phyloP scores from a whole-genome alignment of 2,329 filamentous ascomycete species.

The Xylaria sp. region DNA sequence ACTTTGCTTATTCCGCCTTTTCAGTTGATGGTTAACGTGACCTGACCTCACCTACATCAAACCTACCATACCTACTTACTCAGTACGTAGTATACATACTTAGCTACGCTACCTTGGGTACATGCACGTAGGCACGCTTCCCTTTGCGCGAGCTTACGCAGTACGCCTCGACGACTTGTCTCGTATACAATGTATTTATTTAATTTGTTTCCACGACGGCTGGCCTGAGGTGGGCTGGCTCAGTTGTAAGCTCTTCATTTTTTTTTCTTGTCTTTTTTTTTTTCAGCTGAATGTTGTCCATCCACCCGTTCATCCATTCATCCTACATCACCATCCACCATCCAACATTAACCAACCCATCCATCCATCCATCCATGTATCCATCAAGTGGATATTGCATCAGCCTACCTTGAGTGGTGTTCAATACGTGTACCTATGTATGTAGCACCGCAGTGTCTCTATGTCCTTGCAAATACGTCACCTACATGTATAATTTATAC shows the following conservation, averaged over 20 bases:
- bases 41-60: background rate
- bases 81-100: no score
- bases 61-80: background rate
- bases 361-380: background rate
- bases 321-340: background rate
- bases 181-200: background rate
- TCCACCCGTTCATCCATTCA: background rate
- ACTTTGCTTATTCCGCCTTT: background rate
- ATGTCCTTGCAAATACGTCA: no score
- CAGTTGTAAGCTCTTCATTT: no score
- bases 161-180: background rate
- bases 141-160: conserved; percentile 8
- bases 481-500: no score
- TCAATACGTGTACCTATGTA: no score
- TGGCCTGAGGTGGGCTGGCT: background rate
- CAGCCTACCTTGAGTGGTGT: no score
- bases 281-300: conserved; percentile 1
- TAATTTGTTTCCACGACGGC: background rate
- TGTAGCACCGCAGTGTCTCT: no score
- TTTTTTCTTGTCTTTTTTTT: background rate
- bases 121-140: background rate
- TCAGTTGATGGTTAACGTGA: background rate
- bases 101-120: background rate
- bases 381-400: background rate
- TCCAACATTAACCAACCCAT: background rate